These are phyloP conservation scores for Calocera cornea DNA, from an alignment of 768 basidiomycete genomes.

Conservation along the genomic window DNA sequence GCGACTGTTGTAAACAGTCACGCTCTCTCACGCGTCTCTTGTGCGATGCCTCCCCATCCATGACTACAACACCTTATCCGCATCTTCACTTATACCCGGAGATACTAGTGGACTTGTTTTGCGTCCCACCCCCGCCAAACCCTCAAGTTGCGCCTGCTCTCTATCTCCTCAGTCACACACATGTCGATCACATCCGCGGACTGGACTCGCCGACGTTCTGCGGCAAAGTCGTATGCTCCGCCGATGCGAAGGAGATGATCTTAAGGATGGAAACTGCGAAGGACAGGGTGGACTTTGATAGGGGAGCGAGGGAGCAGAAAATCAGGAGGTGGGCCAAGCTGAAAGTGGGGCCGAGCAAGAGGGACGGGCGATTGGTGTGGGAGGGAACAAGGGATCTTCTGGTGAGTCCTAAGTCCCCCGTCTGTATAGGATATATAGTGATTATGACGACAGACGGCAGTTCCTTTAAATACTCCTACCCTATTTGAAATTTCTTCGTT, in stretches of 20 bases:
- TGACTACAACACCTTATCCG: constrained; percentile 30
- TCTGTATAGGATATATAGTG: neutral
- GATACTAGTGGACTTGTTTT: constrained; percentile 81
- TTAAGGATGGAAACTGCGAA: constrained; percentile 57
- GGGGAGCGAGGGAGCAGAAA: constrained; percentile 37
- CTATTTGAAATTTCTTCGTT: constrained; percentile 40
- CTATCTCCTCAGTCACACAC: constrained; percentile 78
- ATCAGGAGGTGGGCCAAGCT: constrained; percentile 54
- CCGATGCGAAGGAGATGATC: constrained; percentile 77
- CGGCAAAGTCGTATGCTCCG: constrained; percentile 59
- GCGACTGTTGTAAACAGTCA: neutral
- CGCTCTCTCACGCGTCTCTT: neutral
- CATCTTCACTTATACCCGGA: constrained; percentile 58
- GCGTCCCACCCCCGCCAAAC: constrained; percentile 30
- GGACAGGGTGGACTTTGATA: constrained; percentile 46
- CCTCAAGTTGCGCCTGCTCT: constrained; percentile 30
- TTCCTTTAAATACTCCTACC: constrained; percentile 54
- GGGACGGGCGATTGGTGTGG: constrained; percentile 37
- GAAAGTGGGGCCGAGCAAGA: constrained; percentile 38
- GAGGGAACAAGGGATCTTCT: constrained; percentile 52
- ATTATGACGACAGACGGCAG: constrained; percentile 31
- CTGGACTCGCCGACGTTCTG: constrained; percentile 63
- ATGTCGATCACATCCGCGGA: constrained; percentile 75
- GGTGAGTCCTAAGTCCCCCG: constrained; percentile 29
- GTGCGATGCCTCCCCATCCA: neutral